phyloP scores from a whole-genome alignment of 192 early-diverging fungal genomes.

The Coemansia asiatica region DNA sequence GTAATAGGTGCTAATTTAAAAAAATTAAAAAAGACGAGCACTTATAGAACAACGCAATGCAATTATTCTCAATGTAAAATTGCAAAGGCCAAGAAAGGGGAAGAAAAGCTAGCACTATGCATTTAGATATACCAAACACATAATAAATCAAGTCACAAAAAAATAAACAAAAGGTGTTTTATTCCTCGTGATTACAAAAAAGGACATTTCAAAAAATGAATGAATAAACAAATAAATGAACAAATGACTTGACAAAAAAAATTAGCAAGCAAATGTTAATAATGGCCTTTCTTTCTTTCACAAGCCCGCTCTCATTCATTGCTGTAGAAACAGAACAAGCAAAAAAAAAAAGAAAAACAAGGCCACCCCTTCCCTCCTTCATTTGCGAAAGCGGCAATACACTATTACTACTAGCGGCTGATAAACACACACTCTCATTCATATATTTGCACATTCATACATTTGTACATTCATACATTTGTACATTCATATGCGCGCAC shows the following conservation, averaged over 20 bases:
- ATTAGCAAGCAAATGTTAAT: background rate
- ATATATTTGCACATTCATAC: background rate
- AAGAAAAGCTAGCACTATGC: background rate
- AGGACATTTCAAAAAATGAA: no score
- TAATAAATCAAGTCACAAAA: background rate
- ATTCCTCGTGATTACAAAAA: background rate
- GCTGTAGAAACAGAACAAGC: constrained; percentile 10
- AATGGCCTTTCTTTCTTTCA: background rate
- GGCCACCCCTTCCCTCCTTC: background rate
- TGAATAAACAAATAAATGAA: background rate
- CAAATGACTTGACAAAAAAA: background rate
- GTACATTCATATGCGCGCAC: no score
- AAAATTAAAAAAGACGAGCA: background rate
- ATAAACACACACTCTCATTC: background rate
- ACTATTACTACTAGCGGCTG: background rate
- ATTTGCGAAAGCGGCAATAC: constrained; percentile 10
- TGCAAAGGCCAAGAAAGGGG: background rate
- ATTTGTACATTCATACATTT: background rate
- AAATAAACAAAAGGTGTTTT: background rate
- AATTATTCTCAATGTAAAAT: background rate
- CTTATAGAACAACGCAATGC: background rate
- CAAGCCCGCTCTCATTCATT: background rate
- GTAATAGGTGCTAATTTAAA: background rate
- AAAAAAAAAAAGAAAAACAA: background rate
- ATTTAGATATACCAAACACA: background rate